Percentiles rank a stretch among this genome's conserved stretches.
Conservation (phyloP, 2,329 filamentous ascomycete genomes). For the Ophiocordyceps australis region DNA sequence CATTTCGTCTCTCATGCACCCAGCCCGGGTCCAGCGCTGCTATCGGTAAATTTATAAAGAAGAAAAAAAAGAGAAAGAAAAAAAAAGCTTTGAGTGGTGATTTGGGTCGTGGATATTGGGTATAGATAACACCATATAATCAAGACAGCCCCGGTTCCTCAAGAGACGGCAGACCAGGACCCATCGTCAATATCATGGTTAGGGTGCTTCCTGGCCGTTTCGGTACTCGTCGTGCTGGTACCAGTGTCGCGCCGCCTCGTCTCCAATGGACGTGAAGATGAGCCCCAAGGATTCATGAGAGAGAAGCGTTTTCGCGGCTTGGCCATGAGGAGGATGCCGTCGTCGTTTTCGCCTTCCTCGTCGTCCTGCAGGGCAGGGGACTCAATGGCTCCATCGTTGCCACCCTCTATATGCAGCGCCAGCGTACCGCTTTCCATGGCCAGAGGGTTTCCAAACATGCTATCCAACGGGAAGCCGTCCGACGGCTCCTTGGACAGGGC, state of each 20-base stretch:
- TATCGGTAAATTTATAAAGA: no score
- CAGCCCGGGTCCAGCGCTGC: no score
- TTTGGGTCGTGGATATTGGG: no score
- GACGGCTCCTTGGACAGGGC: conserved; percentile 27
- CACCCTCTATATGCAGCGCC: conserved; percentile 9
- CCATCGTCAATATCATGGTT: conserved; percentile 18
- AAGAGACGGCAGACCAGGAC: no score
- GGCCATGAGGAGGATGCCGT: conserved; percentile 35
- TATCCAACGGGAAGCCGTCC: conserved; percentile 26
- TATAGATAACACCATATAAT: no score
- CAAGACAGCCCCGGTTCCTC: no score
- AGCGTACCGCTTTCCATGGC: conserved; percentile 15
- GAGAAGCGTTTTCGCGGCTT: conserved; percentile 26
- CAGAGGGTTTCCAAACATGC: conserved; percentile 13
- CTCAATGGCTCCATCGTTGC: not conserved
- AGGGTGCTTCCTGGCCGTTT: conserved; percentile 41
- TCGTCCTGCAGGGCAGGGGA: conserved; percentile 19
- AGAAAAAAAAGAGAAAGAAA: not conserved
- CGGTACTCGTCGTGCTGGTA: conserved; percentile 40
- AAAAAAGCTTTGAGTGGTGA: not conserved
- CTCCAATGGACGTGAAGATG: conserved; percentile 12
- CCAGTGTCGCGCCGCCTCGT: conserved; percentile 38
- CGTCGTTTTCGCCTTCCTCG: conserved; percentile 32
- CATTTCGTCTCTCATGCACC: no score
- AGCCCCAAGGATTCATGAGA: conserved; percentile 3